Percentiles rank a stretch among this genome's conserved stretches.
Conservation (phyloP, 1,284 basidiomycete species). For the Marasmius tenuissimus region DNA sequence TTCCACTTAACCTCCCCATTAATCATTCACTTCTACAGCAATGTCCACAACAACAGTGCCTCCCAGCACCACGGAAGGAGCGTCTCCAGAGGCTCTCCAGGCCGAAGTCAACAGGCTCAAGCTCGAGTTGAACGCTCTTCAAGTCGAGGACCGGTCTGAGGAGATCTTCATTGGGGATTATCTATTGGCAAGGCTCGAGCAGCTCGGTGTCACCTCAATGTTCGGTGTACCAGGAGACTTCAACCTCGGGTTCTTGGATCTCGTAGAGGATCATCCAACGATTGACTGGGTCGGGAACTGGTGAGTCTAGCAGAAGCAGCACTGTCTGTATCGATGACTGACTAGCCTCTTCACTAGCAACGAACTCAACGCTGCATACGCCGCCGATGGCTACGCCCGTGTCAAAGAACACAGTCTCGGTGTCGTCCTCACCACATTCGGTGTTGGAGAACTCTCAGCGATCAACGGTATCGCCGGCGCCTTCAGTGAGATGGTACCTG, state of each 20-base stretch:
- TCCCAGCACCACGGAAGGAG: too few species aligned
- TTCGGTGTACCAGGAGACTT: constrained; percentile 95
- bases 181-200: constrained; percentile 68
- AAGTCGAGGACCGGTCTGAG: constrained; percentile 38
- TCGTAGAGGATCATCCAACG: constrained; percentile 77
- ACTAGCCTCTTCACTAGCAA: constrained; percentile 48
- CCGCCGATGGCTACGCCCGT: constrained; percentile 93
- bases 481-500: constrained; percentile 87
- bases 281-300: constrained; percentile 93
- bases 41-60: constrained; percentile 24
- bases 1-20: too few species aligned
- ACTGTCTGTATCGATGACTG: not conserved
- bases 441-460: constrained; percentile 87
- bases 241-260: constrained; percentile 84
- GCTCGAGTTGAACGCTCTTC: constrained; percentile 48
- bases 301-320: constrained; percentile 30
- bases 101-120: constrained; percentile 55
- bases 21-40: not conserved
- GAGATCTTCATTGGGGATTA: constrained; percentile 67
- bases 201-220: constrained; percentile 70
- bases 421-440: constrained; percentile 82
- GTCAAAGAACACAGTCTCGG: constrained; percentile 76
- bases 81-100: constrained; percentile 33
- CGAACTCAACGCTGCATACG: constrained; percentile 86
- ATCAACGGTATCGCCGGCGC: constrained; percentile 82